Evolutionary conservation across 805 yeast species (phyloP), one percentile per base, ranked within the genome.

Genomic region (Monosporozyma aquatica): DNA sequence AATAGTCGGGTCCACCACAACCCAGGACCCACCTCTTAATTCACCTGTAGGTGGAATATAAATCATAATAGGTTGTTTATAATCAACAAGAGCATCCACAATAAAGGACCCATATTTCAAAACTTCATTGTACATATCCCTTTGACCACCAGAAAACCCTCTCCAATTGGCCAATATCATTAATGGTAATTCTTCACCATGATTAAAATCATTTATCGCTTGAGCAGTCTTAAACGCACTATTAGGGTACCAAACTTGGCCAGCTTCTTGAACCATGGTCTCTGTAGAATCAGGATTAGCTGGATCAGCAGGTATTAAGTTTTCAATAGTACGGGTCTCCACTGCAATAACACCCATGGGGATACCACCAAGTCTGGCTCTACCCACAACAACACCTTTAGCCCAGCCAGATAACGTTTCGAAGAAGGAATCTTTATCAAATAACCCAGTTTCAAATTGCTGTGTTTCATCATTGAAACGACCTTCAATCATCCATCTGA

Each of bases 1-100:
- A 70, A 92, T 92, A 40, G 97, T 86, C 50, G 98, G 97, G 67
- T 92, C 99, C 62, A 92, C 96, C 53, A 92, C 99, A 43, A 94
- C 99, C 99, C 99, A 92, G 21, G 98, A 90, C 64, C 99, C 99
- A 72, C 99, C 99, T 76, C 99, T 84, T 54, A 92, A 75, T 68
- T 92, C 99, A 65, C 97, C 98, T 52, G 83, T 78, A 45, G 99
- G 99, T 41, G 99, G 98, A 64, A 92, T 90, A 68, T 92, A 92
- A 21, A 92, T 87, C 69, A 92, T 82, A 52, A 92, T 83, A 46
- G 99, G 99, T 67, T 92, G 98, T 64, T 86, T 86, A 76, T 81
- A 92, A 56, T 80, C 95, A 52, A 87, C 95, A 48, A 92, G 75
- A 11, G 98, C 97, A 64, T 92, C 99, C 50, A 92, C 99, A 67